Conservation (phyloP, 352 stramenopile genomes). For the Phytophthora idaei region DNA sequence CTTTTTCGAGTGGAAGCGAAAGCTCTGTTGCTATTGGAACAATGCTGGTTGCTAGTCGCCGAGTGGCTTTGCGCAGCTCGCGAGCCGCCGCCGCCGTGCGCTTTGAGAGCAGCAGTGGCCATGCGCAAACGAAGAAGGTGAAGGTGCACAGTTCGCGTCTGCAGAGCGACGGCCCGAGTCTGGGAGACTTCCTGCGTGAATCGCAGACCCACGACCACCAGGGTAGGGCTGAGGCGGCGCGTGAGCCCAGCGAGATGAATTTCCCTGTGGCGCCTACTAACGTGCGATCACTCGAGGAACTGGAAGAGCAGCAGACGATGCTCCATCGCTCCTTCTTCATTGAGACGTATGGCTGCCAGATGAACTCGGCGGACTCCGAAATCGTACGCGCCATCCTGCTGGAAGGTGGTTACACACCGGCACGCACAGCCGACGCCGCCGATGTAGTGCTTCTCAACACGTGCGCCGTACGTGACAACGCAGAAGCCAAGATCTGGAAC, state of each 20-base stretch:
- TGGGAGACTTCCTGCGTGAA: slow-evolving; percentile 80
- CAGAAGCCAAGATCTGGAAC: slow-evolving; percentile 95
- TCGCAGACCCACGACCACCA: slow-evolving; percentile 45
- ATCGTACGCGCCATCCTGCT: slow-evolving; percentile 97
- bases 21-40: not conserved
- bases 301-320: slow-evolving; percentile 36
- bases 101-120: slow-evolving; percentile 21
- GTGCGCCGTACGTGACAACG: slow-evolving; percentile 99
- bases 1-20: not conserved
- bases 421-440: slow-evolving; percentile 70
- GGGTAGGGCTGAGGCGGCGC: slow-evolving; percentile 23
- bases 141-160: slow-evolving; percentile 43
- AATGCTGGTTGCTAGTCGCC: slow-evolving; percentile 34
- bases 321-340: slow-evolving; percentile 75
- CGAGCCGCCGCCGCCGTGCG: slow-evolving; percentile 5
- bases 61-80: slow-evolving; percentile 2
- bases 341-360: slow-evolving; percentile 99
- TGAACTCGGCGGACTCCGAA: slow-evolving; percentile 99
- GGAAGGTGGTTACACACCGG: slow-evolving; percentile 65
- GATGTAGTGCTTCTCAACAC: slow-evolving; percentile 99
- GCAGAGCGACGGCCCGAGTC: slow-evolving; percentile 46
- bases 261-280: slow-evolving; percentile 45
- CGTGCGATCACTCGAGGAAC: slow-evolving; percentile 64
- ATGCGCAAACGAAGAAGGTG: slow-evolving; percentile 6
- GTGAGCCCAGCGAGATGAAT: slow-evolving; percentile 78